These are phyloP conservation scores for Sinapis alba DNA, from an alignment of 441 rosid genomes.

Conservation along the genomic window DNA sequence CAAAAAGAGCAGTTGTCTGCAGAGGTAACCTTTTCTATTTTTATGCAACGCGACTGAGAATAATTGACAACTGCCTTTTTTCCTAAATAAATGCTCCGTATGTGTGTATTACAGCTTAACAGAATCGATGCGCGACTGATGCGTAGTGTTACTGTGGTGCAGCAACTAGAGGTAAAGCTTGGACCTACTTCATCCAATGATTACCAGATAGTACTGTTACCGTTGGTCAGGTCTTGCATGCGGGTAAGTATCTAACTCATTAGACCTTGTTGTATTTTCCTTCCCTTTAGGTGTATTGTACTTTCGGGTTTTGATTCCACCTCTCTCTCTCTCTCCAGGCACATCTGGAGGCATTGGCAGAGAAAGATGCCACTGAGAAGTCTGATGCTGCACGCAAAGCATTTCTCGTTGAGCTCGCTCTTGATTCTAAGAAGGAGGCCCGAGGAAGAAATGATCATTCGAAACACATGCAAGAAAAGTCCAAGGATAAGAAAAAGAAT, in stretches of 20 bases:
- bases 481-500: constrained; percentile 86
- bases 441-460: constrained; percentile 64
- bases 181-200: constrained; percentile 70
- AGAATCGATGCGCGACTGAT: constrained; percentile 81
- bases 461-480: constrained; percentile 71
- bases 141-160: constrained; percentile 74
- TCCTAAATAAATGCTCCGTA: constrained; percentile 33
- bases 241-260: constrained; percentile 59
- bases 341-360: constrained; percentile 89
- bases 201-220: constrained; percentile 66
- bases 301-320: constrained; percentile 12
- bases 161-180: constrained; percentile 83
- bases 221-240: constrained; percentile 78
- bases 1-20: constrained; percentile 79
- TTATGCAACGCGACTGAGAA: constrained; percentile 14
- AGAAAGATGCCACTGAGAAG: constrained; percentile 94
- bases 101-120: constrained; percentile 67
- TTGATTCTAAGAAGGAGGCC: constrained; percentile 74
- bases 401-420: constrained; percentile 89
- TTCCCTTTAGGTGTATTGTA: constrained; percentile 10
- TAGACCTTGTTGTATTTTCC: constrained; percentile 23
- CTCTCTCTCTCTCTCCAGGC: constrained; percentile 48
- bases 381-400: constrained; percentile 99
- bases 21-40: constrained; percentile 61
- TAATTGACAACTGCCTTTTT: not conserved